These are phyloP conservation scores for Sporothrix schenckii DNA, from an alignment of 2,329 filamentous ascomycete species.

Conservation along the genomic window DNA sequence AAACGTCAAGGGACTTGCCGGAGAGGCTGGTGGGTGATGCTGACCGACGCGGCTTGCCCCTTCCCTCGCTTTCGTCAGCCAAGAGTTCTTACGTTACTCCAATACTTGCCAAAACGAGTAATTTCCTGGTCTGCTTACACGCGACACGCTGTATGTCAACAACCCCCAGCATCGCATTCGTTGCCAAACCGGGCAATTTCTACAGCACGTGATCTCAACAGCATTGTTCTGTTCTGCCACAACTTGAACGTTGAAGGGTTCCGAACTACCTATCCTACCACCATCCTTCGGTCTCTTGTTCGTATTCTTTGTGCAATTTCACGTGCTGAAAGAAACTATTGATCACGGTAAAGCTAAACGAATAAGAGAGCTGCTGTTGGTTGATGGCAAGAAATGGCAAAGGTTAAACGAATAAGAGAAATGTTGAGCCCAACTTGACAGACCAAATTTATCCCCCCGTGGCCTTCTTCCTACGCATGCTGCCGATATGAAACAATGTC, in stretches of 20 bases:
- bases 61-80: background rate
- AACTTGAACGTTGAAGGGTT: no score
- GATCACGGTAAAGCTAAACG: background rate
- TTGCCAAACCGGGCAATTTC: background rate
- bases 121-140: conserved; percentile 15
- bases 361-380: conserved; percentile 5
- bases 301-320: background rate
- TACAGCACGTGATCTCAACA: conserved; percentile 28
- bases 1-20: background rate
- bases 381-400: background rate
- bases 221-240: background rate
- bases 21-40: background rate
- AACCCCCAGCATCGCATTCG: conserved; percentile 9
- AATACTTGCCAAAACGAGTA: conserved; percentile 24
- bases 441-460: background rate
- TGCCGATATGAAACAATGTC: background rate
- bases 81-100: background rate
- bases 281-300: background rate
- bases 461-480: background rate
- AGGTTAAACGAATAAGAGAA: conserved; percentile 11
- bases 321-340: background rate
- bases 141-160: background rate
- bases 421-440: background rate
- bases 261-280: background rate
- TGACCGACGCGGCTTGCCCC: background rate